phyloP scores from a whole-genome alignment of 2,329 filamentous ascomycete genomes.

The Colletotrichum nymphaeae region DNA sequence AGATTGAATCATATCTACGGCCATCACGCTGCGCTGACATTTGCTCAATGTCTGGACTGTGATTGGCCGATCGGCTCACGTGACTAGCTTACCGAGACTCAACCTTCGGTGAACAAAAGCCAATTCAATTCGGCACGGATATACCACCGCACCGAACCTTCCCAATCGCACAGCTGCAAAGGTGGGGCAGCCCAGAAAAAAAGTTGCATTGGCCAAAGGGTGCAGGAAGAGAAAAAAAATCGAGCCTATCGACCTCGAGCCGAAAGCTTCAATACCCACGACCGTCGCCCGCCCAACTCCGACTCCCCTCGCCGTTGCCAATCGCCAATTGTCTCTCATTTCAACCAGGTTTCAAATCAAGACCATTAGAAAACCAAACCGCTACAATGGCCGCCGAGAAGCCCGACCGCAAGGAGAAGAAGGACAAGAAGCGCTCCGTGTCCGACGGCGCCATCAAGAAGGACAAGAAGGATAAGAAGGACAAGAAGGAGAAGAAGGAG shows the following conservation, averaged over 20 bases:
- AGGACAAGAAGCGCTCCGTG: constrained; percentile 46
- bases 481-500: constrained; percentile 70
- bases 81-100: not conserved
- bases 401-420: constrained; percentile 59
- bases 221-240: constrained; percentile 17
- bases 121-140: constrained; percentile 19
- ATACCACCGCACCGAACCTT: not conserved
- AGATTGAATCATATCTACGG: not conserved
- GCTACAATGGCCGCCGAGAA: constrained; percentile 59
- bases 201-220: constrained; percentile 10
- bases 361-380: no score
- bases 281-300: not conserved
- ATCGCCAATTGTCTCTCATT: not conserved
- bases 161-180: not conserved
- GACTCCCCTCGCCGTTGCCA: not conserved
- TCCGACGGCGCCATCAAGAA: constrained; percentile 41
- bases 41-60: not conserved
- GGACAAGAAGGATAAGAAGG: constrained; percentile 69
- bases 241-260: not conserved
- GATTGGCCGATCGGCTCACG: constrained; percentile 1
- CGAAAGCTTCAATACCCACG: constrained; percentile 17
- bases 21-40: constrained; percentile 22
- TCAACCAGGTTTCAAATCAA: not conserved
- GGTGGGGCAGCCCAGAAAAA: constrained; percentile 12
- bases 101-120: not conserved